Conservation (phyloP, 2,329 filamentous ascomycete species). For the Colletotrichum gloeosporioides region DNA sequence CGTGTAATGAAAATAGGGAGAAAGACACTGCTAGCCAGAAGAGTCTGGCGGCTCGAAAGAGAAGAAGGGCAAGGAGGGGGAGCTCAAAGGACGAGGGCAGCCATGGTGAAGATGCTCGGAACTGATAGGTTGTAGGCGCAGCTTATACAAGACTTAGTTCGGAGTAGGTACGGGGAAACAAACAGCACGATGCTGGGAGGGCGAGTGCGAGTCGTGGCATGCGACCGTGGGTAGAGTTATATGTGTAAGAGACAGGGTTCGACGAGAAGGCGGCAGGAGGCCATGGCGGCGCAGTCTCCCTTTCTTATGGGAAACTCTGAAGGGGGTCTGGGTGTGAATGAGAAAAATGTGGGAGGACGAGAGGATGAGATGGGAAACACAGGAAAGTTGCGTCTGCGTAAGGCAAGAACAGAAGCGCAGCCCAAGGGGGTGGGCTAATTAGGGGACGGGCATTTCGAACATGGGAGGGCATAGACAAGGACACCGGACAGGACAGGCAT, state of each 20-base stretch:
- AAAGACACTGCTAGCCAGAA: not conserved
- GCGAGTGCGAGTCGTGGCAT: constrained; percentile 1
- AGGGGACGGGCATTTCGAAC: not conserved
- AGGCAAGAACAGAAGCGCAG: not conserved
- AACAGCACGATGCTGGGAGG: not conserved
- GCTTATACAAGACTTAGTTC: not conserved
- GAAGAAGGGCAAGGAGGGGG: not conserved
- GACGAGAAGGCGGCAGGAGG: not conserved
- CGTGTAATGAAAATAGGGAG: not conserved
- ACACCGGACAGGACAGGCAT: not conserved
- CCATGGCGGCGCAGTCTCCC: constrained; percentile 16
- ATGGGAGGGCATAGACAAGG: not conserved
- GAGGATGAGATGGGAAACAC: not conserved
- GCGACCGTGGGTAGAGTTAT: constrained; percentile 12
- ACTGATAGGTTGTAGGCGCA: not conserved
- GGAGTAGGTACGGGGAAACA: not conserved
- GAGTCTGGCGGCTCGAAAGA: not conserved
- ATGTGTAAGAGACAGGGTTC: not conserved
- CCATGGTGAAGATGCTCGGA: not conserved
- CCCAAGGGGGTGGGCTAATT: constrained; percentile 7
- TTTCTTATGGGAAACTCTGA: constrained; percentile 14
- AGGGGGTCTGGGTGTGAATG: constrained; percentile 3
- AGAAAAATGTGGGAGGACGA: not conserved
- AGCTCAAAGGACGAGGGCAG: not conserved
- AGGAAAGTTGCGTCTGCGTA: not conserved